A percentile compares a stretch with the other conserved stretches of the same genome.
Conservation (phyloP, 495 filamentous ascomycete genomes). For the Aspergillus cristatus region DNA sequence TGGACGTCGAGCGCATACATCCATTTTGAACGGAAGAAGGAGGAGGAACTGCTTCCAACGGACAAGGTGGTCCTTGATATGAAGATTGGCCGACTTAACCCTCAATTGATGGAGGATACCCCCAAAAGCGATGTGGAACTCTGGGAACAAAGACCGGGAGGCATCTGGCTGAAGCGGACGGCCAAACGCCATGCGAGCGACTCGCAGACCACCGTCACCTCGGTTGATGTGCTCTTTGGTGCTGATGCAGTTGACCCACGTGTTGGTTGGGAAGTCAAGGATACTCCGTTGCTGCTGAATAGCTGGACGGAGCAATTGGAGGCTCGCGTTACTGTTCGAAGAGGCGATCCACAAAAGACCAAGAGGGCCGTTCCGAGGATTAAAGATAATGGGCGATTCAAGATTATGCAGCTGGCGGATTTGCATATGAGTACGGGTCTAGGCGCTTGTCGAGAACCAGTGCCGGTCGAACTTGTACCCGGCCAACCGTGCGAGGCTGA, state of each 20-base stretch:
- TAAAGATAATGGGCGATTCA: conserved; percentile 84
- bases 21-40: conserved; percentile 75
- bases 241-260: conserved; percentile 88
- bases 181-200: conserved; percentile 69
- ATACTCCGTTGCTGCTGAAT: conserved; percentile 60
- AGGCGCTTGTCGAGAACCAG: conserved; percentile 72
- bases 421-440: conserved; percentile 85
- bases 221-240: conserved; percentile 85
- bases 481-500: conserved; percentile 84
- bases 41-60: conserved; percentile 65
- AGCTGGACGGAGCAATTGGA: conserved; percentile 49
- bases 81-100: conserved; percentile 68
- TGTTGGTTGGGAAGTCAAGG: conserved; percentile 67
- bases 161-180: conserved; percentile 81
- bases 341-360: conserved; percentile 50
- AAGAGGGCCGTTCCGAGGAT: conserved; percentile 66
- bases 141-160: conserved; percentile 75
- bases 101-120: conserved; percentile 46
- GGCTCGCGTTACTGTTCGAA: conserved; percentile 64
- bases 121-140: conserved; percentile 45
- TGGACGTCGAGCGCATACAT: conserved; percentile 76
- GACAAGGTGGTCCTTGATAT: conserved; percentile 83
- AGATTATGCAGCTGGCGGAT: conserved; percentile 92
- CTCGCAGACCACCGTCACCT: conserved; percentile 67
- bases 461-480: conserved; percentile 54